Base-by-base conservation (phyloP, 2,329 filamentous ascomycete species). In the Aspergillus sp. region DNA sequence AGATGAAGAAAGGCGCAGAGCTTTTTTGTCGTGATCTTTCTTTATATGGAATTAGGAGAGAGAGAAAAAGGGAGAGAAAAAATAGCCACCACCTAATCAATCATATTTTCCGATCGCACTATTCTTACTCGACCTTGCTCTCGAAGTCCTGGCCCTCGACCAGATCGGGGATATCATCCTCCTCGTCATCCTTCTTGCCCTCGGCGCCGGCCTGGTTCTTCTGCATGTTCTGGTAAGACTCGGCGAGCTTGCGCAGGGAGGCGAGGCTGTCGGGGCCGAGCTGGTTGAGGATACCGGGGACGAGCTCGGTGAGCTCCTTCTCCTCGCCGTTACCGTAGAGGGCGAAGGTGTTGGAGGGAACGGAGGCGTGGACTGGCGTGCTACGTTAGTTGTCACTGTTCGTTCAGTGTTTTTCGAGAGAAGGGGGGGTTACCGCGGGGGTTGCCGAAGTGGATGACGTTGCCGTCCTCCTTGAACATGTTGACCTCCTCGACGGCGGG, bases 381-480 rank as follows among this genome's bases (percentile, higher is more conserved):
- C 43, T 45, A 19, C 43, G 11, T 40, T 51, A 41, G 14, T 23
- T 47, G 17, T 29, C 32, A 7, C 13, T 32, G 7, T 32, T 32
- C 29, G 7, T 32, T 13, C 7, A 7, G 29, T 32, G 7, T 32
- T 32, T 32, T 5, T 38, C 7, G 34, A 11, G 40, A 7, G 29
- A 7, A 48, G n/a, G n/a, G 14, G 38, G n/a, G 20, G 40, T 72
- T 80, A 97, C 94, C 94, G 84, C 97, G 97, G 68, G 94, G 94
- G 71, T 90, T 90, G 69, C 91, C 88, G 76, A 99, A 99, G 86
- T 99, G 94, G 73, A 99, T 97, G 77, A 99, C 94, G 78, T 99
- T 99, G 78, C 94, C 94, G 76, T 99, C 94, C 75, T 89, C 88
- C 89, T 99, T 99, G 88, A 99, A 99, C 94, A 99, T 99, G 88